phyloP scores from a whole-genome alignment of 163 green algal genomes.

The Scenedesmus sp. region DNA sequence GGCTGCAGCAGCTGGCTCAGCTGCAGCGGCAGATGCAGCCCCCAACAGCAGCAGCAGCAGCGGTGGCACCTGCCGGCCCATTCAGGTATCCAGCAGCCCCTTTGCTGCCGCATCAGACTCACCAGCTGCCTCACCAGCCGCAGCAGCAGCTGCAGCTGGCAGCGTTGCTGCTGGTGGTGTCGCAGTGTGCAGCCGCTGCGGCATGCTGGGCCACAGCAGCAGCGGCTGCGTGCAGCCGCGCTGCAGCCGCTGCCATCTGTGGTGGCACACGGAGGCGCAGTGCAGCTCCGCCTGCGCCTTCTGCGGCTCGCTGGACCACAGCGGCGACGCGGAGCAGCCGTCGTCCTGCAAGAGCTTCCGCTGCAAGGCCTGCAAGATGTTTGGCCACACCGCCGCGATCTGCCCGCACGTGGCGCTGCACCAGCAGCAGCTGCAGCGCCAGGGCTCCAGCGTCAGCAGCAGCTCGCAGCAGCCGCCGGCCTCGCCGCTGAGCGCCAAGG shows the following conservation, averaged over 20 bases:
- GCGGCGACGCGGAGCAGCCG: constrained; percentile 44
- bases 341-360: constrained; percentile 45
- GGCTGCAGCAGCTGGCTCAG: background rate
- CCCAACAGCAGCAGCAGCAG: constrained; percentile 20
- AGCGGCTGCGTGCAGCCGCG: constrained; percentile 34
- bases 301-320: constrained; percentile 42
- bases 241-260: constrained; percentile 43
- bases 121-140: background rate
- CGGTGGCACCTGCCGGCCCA: constrained; percentile 2
- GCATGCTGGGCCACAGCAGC: constrained; percentile 39
- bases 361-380: constrained; percentile 51
- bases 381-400: constrained; percentile 39
- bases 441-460: constrained; percentile 6
- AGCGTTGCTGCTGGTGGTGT: constrained; percentile 19
- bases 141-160: background rate
- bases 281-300: constrained; percentile 36
- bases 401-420: constrained; percentile 49
- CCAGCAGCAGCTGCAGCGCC: constrained; percentile 30
- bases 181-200: constrained; percentile 43
- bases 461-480: background rate
- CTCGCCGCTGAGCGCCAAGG: constrained; percentile 4
- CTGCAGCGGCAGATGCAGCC: background rate
- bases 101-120: constrained; percentile 25
- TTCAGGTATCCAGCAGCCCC: background rate
- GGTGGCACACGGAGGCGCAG: constrained; percentile 46